A percentile compares a stretch with the other conserved stretches of the same genome.
Conservation (phyloP, 2,329 filamentous ascomycete genomes). For the Phyllosticta citriasiana region DNA sequence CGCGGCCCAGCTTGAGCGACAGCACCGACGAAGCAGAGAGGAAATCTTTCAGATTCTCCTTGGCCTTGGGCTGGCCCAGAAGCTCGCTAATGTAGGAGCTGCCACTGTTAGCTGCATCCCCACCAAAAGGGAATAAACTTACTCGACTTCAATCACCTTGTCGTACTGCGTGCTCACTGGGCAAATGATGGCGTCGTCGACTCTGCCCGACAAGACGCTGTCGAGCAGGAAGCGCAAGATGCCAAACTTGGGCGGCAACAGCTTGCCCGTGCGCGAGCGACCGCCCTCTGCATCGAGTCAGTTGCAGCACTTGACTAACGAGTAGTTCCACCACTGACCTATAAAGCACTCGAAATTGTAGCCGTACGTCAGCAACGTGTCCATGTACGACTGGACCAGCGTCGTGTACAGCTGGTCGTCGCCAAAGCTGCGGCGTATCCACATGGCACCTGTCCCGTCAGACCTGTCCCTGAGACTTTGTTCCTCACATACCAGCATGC, state of each 20-base stretch:
- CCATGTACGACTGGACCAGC: constrained; percentile 92
- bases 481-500: constrained; percentile 54
- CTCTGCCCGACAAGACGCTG: constrained; percentile 75
- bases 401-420: constrained; percentile 85
- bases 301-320: not conserved
- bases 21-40: constrained; percentile 81
- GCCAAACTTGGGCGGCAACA: constrained; percentile 89
- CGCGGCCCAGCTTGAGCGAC: constrained; percentile 76
- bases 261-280: constrained; percentile 83
- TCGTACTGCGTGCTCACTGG: constrained; percentile 97
- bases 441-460: constrained; percentile 63
- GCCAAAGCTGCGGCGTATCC: constrained; percentile 85
- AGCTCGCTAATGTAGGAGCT: constrained; percentile 87
- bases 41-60: constrained; percentile 86
- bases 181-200: constrained; percentile 85
- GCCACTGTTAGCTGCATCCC: not conserved
- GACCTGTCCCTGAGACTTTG: not conserved
- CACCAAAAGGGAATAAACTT: constrained; percentile 13
- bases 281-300: constrained; percentile 57
- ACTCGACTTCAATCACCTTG: constrained; percentile 94
- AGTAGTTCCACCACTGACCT: constrained; percentile 2
- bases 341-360: constrained; percentile 98
- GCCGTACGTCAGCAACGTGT: constrained; percentile 79
- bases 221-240: constrained; percentile 89
- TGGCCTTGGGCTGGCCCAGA: constrained; percentile 86